These are phyloP conservation scores for Neocucurbitaria cava DNA, from an alignment of 2,329 filamentous ascomycete species.

Conservation along the genomic window DNA sequence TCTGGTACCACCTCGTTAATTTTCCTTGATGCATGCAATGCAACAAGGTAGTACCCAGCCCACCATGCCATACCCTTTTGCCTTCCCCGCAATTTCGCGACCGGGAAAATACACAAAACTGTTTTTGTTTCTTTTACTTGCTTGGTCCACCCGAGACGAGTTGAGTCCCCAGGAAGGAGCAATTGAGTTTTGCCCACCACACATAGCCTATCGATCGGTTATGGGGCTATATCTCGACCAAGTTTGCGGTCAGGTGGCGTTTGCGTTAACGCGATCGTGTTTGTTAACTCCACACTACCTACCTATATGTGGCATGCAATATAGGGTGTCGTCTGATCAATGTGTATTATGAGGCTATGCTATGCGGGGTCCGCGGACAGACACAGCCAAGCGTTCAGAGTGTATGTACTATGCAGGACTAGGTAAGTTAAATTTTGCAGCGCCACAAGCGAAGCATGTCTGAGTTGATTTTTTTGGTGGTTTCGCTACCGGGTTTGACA, in stretches of 20 bases:
- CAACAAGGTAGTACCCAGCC: too few relatives aligned
- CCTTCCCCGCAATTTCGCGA: constrained; percentile 1
- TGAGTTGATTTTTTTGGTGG: too few relatives aligned
- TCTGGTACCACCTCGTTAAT: constrained; percentile 1
- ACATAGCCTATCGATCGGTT: not conserved
- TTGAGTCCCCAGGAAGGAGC: not conserved
- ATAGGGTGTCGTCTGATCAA: not conserved
- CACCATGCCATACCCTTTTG: not conserved
- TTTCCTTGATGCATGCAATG: not conserved
- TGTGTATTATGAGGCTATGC: too few relatives aligned
- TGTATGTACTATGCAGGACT: too few relatives aligned
- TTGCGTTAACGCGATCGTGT: not conserved
- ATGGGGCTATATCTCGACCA: not conserved
- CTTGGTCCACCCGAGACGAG: too few relatives aligned
- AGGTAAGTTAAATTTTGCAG: too few relatives aligned
- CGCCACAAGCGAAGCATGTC: not conserved
- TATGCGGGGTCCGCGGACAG: not conserved
- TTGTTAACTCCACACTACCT: not conserved
- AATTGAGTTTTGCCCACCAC: not conserved
- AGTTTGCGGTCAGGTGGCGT: constrained; percentile 3
- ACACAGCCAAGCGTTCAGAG: too few relatives aligned
- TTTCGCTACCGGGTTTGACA: not conserved
- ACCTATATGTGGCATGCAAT: not conserved
- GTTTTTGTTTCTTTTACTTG: too few relatives aligned
- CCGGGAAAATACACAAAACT: not conserved